phyloP scores from a whole-genome alignment of 2,329 filamentous ascomycete species.

The Diatrype stigma region DNA sequence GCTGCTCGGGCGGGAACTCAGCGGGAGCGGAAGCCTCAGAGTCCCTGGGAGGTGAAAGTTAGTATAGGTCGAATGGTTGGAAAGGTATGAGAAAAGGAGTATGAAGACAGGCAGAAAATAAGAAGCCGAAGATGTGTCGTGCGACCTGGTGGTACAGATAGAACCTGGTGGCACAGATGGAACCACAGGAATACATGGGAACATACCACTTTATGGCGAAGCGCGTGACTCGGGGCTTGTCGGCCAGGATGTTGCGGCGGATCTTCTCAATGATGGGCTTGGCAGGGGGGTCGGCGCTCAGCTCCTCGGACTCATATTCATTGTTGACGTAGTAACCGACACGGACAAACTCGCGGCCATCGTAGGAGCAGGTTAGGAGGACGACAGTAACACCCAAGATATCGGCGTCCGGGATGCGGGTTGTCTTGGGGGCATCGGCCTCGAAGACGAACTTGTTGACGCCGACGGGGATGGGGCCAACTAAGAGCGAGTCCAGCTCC shows the following conservation, averaged over 20 bases:
- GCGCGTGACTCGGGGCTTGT: constrained; percentile 95
- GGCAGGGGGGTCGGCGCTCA: constrained; percentile 81
- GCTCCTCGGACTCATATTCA: constrained; percentile 90
- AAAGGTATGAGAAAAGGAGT: too few species aligned
- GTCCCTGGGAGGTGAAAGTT: constrained; percentile 76
- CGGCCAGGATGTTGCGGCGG: constrained; percentile 84
- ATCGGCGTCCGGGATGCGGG: constrained; percentile 88
- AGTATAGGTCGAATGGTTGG: too few species aligned
- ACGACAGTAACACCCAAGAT: constrained; percentile 97
- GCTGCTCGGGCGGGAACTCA: constrained; percentile 95
- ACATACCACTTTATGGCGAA: constrained; percentile 98
- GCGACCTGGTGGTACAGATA: too few species aligned
- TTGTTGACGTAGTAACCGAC: constrained; percentile 99
- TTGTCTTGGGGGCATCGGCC: constrained; percentile 85
- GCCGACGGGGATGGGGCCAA: constrained; percentile 94
- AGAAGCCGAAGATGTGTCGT: too few species aligned
- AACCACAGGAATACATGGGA: background rate
- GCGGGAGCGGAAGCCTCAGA: constrained; percentile 94
- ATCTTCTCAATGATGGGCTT: constrained; percentile 94
- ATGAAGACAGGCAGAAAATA: too few species aligned
- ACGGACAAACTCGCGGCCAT: constrained; percentile 92
- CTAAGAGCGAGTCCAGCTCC: constrained; percentile 93
- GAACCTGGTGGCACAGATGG: too few species aligned
- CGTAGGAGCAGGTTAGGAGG: constrained; percentile 92
- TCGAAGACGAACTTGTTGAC: constrained; percentile 99